These are phyloP conservation scores for Solanum tarapatanum DNA, from an alignment of 257 asterid species.

Conservation along the genomic window DNA sequence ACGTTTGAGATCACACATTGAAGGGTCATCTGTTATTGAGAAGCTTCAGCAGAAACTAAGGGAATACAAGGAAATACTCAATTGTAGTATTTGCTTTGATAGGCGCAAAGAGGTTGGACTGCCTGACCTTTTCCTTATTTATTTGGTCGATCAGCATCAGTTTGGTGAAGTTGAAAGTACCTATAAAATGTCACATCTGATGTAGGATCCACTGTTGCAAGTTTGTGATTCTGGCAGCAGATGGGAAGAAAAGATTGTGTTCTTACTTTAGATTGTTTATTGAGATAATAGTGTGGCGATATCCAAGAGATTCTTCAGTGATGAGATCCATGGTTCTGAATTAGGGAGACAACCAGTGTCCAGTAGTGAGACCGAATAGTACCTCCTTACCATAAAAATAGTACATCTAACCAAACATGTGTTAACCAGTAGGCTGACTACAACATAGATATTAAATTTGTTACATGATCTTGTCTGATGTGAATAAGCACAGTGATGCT, in stretches of 20 bases:
- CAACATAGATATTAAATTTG: background rate
- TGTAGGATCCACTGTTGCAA: background rate
- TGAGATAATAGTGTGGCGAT: background rate
- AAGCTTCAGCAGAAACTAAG: conserved; percentile 73
- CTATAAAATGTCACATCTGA: background rate
- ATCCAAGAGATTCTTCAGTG: background rate
- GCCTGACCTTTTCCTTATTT: background rate
- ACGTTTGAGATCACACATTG: conserved; percentile 43
- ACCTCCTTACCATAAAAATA: background rate
- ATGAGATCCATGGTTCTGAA: background rate
- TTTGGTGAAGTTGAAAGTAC: background rate
- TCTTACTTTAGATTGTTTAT: background rate
- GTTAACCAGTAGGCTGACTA: background rate
- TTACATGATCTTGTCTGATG: background rate
- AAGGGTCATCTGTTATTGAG: conserved; percentile 54
- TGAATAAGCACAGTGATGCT: background rate
- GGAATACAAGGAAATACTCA: conserved; percentile 84
- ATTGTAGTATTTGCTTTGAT: conserved; percentile 83
- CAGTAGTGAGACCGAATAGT: background rate
- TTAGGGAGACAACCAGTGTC: background rate
- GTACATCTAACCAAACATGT: background rate
- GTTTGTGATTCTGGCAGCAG: background rate
- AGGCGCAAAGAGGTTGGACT: conserved; percentile 78
- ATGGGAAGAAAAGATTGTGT: background rate
- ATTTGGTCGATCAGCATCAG: background rate